These are phyloP conservation scores for Cercospora sojina DNA, from an alignment of 2,329 filamentous ascomycete species.

Conservation along the genomic window DNA sequence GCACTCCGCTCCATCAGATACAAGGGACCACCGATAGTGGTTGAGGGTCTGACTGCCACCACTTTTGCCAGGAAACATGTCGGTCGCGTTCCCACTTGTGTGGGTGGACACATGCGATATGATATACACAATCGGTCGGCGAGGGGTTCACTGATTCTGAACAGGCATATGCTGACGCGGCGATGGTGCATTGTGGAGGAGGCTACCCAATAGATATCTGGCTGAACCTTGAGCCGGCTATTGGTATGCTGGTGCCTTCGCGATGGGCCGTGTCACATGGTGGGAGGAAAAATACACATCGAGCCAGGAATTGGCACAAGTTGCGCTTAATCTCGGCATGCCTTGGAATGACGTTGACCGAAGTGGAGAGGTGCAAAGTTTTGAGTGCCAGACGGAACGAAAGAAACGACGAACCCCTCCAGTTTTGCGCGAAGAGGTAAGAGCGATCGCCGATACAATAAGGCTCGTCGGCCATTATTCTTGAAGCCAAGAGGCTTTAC, in stretches of 20 bases:
- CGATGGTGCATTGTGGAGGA: neutral
- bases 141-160: neutral
- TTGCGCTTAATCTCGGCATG: neutral
- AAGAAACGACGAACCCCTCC: neutral
- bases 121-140: neutral
- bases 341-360: neutral
- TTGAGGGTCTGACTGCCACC: neutral
- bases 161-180: neutral
- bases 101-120: neutral
- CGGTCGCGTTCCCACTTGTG: neutral
- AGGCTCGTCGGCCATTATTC: too few species aligned
- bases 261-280: neutral
- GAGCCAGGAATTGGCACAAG: neutral
- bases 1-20: neutral
- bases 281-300: too few species aligned
- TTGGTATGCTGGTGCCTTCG: neutral
- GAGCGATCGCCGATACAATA: too few species aligned
- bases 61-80: too few species aligned
- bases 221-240: neutral
- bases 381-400: too few species aligned
- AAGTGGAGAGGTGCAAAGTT: neutral
- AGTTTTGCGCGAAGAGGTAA: too few species aligned
- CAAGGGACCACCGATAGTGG: neutral
- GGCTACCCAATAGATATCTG: neutral
- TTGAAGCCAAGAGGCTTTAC: too few species aligned